phyloP scores from a whole-genome alignment of 1,139 yeast species.

The Starmera stellimalicola region DNA sequence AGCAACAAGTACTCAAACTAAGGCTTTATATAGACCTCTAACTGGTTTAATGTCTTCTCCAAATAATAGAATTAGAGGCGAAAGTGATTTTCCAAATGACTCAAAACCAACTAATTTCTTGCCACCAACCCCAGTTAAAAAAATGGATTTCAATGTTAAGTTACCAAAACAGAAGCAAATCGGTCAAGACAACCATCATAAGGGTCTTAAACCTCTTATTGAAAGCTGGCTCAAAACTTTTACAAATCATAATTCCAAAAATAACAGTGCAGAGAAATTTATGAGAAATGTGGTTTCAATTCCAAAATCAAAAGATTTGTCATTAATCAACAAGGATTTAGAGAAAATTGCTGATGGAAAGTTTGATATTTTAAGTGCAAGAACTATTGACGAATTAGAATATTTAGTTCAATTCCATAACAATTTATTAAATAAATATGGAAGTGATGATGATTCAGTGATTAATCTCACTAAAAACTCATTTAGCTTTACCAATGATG shows the following conservation, averaged over 20 bases:
- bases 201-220: conserved; percentile 14
- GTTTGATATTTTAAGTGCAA: conserved; percentile 68
- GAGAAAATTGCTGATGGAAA: conserved; percentile 31
- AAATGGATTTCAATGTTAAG: conserved; percentile 33
- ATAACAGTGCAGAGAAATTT: conserved; percentile 23
- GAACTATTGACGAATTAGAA: conserved; percentile 67
- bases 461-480: conserved; percentile 6
- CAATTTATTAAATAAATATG: conserved; percentile 20
- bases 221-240: conserved; percentile 18
- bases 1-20: conserved; percentile 3
- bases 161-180: conserved; percentile 9
- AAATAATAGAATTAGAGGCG: conserved; percentile 23
- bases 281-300: conserved; percentile 30
- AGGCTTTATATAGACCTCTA: conserved; percentile 10
- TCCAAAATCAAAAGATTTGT: conserved; percentile 21
- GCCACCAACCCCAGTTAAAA: conserved; percentile 64
- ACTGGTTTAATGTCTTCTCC: conserved; percentile 12
- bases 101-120: conserved; percentile 35
- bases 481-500: conserved; percentile 15
- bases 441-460: conserved; percentile 2
- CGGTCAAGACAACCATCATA: conserved; percentile 7
- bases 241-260: conserved; percentile 6
- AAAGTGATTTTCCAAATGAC: conserved; percentile 25
- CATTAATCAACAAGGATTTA: conserved; percentile 8
- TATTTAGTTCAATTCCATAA: conserved; percentile 26